Evolutionary conservation across 805 yeast species (phyloP).

Genomic region (Candida argentea): DNA sequence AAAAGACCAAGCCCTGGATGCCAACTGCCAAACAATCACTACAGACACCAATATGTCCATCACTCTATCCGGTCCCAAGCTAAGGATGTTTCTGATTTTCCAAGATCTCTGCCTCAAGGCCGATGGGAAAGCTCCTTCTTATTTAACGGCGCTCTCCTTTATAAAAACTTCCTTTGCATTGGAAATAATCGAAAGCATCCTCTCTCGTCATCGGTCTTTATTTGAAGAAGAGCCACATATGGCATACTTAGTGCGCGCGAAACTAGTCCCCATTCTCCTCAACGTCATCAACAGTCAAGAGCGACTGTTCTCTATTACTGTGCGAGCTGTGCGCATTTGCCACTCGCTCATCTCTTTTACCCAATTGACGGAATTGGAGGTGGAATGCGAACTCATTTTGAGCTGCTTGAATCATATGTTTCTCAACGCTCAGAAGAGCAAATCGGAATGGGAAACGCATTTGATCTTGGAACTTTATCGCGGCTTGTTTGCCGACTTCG

Average conservation of each 20-base stretch:
- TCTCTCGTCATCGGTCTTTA: conserved; percentile 49
- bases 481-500: conserved; percentile 47
- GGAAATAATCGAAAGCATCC: conserved; percentile 73
- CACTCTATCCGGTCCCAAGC: too few relatives aligned
- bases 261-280: conserved; percentile 67
- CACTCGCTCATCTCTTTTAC: conserved; percentile 46
- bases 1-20: conserved; percentile 23
- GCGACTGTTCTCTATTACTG: conserved; percentile 56
- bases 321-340: conserved; percentile 67
- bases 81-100: conserved; percentile 64
- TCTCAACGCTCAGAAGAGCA: conserved; percentile 34
- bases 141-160: conserved; percentile 41
- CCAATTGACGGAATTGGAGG: conserved; percentile 50
- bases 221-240: conserved; percentile 57
- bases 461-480: conserved; percentile 66
- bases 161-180: conserved; percentile 57
- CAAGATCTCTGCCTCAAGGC: conserved; percentile 62
- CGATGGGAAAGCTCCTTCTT: conserved; percentile 45
- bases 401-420: conserved; percentile 66
- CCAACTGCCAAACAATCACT: conserved; percentile 35
- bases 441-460: conserved; percentile 55
- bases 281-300: conserved; percentile 46
- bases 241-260: conserved; percentile 51
- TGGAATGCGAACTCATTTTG: conserved; percentile 75
- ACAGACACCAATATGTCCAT: conserved; percentile 42